Evolutionary conservation across 164 flowering plant species (phyloP).

Genomic region (Vitis rotundifolia): DNA sequence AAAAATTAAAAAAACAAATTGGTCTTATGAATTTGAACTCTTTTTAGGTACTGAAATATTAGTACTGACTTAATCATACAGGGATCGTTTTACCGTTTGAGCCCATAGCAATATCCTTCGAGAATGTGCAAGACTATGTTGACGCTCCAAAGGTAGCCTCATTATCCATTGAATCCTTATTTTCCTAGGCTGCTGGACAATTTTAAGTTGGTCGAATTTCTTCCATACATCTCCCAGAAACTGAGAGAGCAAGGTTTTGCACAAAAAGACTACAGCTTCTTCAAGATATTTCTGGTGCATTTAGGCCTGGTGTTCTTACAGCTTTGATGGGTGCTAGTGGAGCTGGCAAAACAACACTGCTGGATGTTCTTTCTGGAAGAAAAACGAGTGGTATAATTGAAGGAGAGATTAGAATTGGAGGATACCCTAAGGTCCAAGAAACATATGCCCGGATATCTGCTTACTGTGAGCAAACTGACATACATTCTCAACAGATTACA

Average conservation of each 20-base stretch:
- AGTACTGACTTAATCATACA: neutral
- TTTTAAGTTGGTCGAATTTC: neutral
- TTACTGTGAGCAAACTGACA: conserved; percentile 48
- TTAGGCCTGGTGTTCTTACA: conserved; percentile 50
- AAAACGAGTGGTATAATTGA: conserved; percentile 44
- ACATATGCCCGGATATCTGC: conserved; percentile 49
- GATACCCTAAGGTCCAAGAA: conserved; percentile 44
- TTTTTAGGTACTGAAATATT: neutral
- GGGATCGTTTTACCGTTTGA: conserved; percentile 39
- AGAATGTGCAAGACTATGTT: conserved; percentile 40
- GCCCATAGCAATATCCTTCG: conserved; percentile 35
- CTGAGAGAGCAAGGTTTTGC: conserved; percentile 29
- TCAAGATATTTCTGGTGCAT: conserved; percentile 40
- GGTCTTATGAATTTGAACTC: neutral
- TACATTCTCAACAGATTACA: conserved; percentile 47
- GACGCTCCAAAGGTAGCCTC: conserved; percentile 31
- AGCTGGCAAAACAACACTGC: conserved; percentile 51
- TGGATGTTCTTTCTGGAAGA: conserved; percentile 52
- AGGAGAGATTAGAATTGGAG: conserved; percentile 49
- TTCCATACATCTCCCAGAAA: conserved; percentile 8
- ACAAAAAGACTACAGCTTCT: conserved; percentile 37
- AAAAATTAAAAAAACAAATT: no score
- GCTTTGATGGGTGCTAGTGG: conserved; percentile 54
- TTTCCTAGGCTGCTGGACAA: neutral
- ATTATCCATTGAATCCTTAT: neutral